Percentiles rank a stretch among this genome's conserved stretches.
These are phyloP conservation scores for Aspergillus egyptiacus DNA, from an alignment of 495 filamentous ascomycete species.

Conservation along the genomic window DNA sequence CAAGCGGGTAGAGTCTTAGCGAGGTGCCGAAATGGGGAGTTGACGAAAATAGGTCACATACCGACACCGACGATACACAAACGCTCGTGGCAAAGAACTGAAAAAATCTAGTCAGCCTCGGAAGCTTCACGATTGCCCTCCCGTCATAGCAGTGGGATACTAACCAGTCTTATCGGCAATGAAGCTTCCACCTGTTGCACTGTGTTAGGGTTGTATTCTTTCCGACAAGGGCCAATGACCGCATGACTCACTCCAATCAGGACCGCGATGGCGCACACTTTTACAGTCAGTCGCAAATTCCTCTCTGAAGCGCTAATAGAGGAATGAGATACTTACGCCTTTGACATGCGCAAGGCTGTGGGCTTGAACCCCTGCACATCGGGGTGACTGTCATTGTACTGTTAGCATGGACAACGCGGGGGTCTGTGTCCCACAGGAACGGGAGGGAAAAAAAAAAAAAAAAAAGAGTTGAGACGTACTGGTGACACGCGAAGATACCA, in stretches of 20 bases:
- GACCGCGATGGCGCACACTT: conserved; percentile 91
- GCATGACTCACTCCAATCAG: conserved; percentile 89
- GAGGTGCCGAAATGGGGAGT: background rate
- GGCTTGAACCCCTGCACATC: conserved; percentile 97
- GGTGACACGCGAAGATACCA: conserved; percentile 94
- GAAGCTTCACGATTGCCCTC: conserved; percentile 3
- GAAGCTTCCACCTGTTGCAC: conserved; percentile 71
- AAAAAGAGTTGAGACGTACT: conserved; percentile 54
- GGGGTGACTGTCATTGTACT: conserved; percentile 60
- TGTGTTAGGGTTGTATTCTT: conserved; percentile 13
- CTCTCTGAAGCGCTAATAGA: conserved; percentile 7
- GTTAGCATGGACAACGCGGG: conserved; percentile 20
- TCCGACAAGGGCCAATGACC: conserved; percentile 2
- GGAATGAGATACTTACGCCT: conserved; percentile 61
- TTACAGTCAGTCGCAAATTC: conserved; percentile 35
- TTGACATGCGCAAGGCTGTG: conserved; percentile 89
- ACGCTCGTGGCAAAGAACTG: conserved; percentile 95
- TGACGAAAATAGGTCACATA: conserved; percentile 40
- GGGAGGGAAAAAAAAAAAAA: conserved; percentile 13
- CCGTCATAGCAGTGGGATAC: conserved; percentile 12
- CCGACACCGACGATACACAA: conserved; percentile 96
- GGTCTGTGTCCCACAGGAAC: conserved; percentile 6
- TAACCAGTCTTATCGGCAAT: conserved; percentile 85
- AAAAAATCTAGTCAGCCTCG: conserved; percentile 25
- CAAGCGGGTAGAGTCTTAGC: conserved; percentile 14